These are phyloP conservation scores for Graphiopsis chlorocephala DNA, from an alignment of 2,329 filamentous ascomycete species.

Conservation along the genomic window DNA sequence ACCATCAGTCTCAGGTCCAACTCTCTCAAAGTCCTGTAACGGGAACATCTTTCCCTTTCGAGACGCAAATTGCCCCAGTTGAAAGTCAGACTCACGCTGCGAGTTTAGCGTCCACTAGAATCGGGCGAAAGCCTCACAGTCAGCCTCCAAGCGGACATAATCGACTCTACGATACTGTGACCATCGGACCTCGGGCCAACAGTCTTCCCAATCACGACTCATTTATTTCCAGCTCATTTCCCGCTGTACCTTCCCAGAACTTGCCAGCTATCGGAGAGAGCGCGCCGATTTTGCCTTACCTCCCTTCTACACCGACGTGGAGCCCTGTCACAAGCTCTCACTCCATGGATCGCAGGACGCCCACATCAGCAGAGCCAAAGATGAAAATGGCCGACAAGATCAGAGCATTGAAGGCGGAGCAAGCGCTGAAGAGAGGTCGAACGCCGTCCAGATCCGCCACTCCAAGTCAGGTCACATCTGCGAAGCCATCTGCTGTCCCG, in stretches of 20 bases:
- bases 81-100: background rate
- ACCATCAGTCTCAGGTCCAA: background rate
- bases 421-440: conserved; percentile 8
- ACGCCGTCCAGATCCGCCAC: background rate
- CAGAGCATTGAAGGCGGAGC: conserved; percentile 20
- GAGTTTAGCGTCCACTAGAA: too few species aligned
- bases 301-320: conserved; percentile 15
- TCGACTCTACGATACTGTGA: background rate
- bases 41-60: conserved; percentile 22
- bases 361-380: conserved; percentile 11
- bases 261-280: conserved; percentile 28
- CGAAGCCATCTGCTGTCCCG: conserved; percentile 23
- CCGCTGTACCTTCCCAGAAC: conserved; percentile 24
- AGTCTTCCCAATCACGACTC: background rate
- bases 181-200: background rate
- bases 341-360: conserved; percentile 14
- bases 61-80: conserved; percentile 22
- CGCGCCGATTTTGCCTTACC: conserved; percentile 22
- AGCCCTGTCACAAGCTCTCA: background rate
- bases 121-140: background rate
- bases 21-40: background rate
- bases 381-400: background rate
- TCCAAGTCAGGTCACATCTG: background rate
- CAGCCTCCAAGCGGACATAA: background rate
- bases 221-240: conserved; percentile 17